phyloP scores from a whole-genome alignment of 176 grass and related monocot species.

The Ananas comosus region DNA sequence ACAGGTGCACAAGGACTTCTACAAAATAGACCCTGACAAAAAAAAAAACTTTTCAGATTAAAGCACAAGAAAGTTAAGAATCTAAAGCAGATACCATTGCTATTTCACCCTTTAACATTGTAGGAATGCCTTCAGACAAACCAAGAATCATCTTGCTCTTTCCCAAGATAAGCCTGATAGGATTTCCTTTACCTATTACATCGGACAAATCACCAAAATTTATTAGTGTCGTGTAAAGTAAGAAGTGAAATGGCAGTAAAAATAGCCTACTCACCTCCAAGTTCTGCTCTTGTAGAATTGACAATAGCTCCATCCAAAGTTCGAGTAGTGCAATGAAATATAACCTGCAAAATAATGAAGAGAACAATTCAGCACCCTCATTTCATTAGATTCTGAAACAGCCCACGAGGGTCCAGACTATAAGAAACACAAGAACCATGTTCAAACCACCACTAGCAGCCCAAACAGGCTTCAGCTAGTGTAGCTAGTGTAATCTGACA shows the following conservation, averaged over 20 bases:
- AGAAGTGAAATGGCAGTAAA: background rate
- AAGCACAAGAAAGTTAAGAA: background rate
- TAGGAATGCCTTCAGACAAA: constrained; percentile 83
- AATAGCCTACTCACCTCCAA: constrained; percentile 58
- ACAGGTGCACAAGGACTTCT: background rate
- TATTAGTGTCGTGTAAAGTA: background rate
- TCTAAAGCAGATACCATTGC: constrained; percentile 59
- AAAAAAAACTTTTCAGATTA: background rate
- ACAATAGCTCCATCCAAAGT: constrained; percentile 61
- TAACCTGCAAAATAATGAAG: constrained; percentile 41
- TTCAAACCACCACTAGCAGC: background rate
- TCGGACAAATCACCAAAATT: constrained; percentile 15
- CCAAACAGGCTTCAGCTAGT: background rate
- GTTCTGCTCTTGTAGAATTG: constrained; percentile 70
- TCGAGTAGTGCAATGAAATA: constrained; percentile 78
- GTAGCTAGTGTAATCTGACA: background rate
- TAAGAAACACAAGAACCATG: background rate
- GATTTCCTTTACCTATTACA: constrained; percentile 71
- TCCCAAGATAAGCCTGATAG: constrained; percentile 72
- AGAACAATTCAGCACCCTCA: constrained; percentile 1
- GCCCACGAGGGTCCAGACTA: background rate
- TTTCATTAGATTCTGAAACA: background rate
- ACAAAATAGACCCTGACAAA: background rate
- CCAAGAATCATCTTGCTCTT: constrained; percentile 98
- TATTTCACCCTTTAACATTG: constrained; percentile 82